Evolutionary conservation across 1,284 basidiomycete genomes (phyloP), one percentile per base, ranked within the genome.

Genomic region (Microbotryomycetes sp.): DNA sequence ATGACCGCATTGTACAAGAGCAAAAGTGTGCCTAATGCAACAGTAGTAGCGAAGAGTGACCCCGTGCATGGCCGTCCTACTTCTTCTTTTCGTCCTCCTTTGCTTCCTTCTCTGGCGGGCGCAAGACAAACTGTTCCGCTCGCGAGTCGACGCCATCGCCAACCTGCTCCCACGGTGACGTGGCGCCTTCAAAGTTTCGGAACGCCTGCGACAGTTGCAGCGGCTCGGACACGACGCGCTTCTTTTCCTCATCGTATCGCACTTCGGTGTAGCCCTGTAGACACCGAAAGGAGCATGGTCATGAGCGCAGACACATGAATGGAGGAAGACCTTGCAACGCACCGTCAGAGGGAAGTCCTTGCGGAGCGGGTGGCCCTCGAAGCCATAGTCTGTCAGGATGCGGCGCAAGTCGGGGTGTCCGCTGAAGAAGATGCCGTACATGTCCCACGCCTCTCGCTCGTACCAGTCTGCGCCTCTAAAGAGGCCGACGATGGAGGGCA

Each of bases 301-400:
- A 29, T 5, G 18, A 28, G 28, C 7, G n/a, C 6, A 5, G 27
- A 52, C 49, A 29, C 3, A n/a, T n/a, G n/a, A n/a, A 4, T 4
- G 26, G 29, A 57, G n/a, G 29, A 18, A 41, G n/a, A 30, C 13
- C 11, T 29, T 9, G 21, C 11, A 24, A 57, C 54, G 52, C 52
- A 90, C 90, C 4, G 91, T 96, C 68, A 98, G 78, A 21, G 93
- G 94, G 82, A 97, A 98, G 76, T 98, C 94, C 76, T 99, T 99
- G 69, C 96, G 84, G 62, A 99, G 78, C 15, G 94, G 94, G 76
- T 99, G 92, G 27, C 96, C 96, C 78, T 98, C 96, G 75, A 98
- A 98, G 57, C 91, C 94, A 76, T 99, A 99, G 77, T 99, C 96
- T 54, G 96, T 99, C 72, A 99, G 80, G 76, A 99, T 94, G 62